Evolutionary conservation across 345 rosid species (phyloP), one percentile per base, ranked within the genome.

Genomic region (Camelina laxa): DNA sequence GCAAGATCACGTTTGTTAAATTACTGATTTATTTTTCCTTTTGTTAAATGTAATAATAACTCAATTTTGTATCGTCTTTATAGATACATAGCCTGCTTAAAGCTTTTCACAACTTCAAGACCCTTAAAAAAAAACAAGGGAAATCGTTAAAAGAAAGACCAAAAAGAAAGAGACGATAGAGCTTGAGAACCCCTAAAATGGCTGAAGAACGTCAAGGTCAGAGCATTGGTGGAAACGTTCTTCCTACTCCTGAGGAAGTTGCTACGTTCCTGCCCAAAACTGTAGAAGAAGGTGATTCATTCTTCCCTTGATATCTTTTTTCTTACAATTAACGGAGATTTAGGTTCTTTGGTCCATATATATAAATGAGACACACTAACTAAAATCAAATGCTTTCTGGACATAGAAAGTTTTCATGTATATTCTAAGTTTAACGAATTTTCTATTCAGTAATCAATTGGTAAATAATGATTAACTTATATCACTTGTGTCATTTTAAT

Each of bases 171-270:
- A 74, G 45, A 24, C 1, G 35, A 1, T 31, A 33, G 36, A 49
- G 44, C 68, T 75, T 65, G 42, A 22, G 17, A 41, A 70, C 22
- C 59, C 24, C 31, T 55, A 56, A 70, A 50, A 78, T 72, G 77
- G 76, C 72, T 58, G 73, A 77, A 53, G 76, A 49, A 58, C 36
- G 9, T 33, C 58, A 57, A 71, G 41, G 10, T 72, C 14, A 33
- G 42, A 72, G 0, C 64, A 78, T 42, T 60, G 77, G 81, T 59
- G 78, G 66, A 69, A 57, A 58, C 69, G 33, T 38, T 7, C 65
- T 79, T 51, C 59, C 82, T 11, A 36, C 71, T 42, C 82, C 82
- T 6, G 82, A 79, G 70, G 76, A 79, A 49, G 82, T 75, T 65
- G 79, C 76, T 58, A 22, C 72, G 4, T 74, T 79, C 50, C 49